Percentiles rank a stretch among this genome's conserved stretches.
These are phyloP conservation scores for Stevia rebaudiana DNA, from an alignment of 140 eudicot genomes.

Conservation along the genomic window DNA sequence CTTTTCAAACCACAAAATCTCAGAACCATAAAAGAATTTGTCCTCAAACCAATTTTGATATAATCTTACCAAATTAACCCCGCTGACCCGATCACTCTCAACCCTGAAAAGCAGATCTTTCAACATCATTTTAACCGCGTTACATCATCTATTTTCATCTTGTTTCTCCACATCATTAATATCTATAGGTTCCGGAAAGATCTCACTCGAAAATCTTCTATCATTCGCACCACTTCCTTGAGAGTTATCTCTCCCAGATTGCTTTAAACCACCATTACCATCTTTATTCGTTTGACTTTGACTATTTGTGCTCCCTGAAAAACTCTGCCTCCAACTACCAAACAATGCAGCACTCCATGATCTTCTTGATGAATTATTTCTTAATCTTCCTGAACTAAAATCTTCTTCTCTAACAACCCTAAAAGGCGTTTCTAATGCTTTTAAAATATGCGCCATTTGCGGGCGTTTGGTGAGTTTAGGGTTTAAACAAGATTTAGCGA, in stretches of 20 bases:
- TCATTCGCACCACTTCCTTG: conserved; percentile 58
- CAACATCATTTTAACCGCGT: neutral
- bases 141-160: conserved; percentile 28
- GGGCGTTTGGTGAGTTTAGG: conserved; percentile 75
- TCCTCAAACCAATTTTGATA: conserved; percentile 12
- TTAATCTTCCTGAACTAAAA: conserved; percentile 57
- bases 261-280: conserved; percentile 28
- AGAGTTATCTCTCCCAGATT: conserved; percentile 42
- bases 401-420: conserved; percentile 73
- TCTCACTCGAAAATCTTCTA: conserved; percentile 50
- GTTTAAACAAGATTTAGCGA: conserved; percentile 75
- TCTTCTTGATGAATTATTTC: conserved; percentile 57
- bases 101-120: neutral
- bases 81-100: neutral
- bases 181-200: conserved; percentile 53
- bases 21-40: conserved; percentile 23
- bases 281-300: conserved; percentile 35
- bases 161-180: conserved; percentile 36
- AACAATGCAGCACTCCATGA: conserved; percentile 73
- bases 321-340: conserved; percentile 81
- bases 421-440: conserved; percentile 83
- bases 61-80: neutral
- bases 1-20: conserved; percentile 29
- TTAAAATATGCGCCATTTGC: conserved; percentile 61
- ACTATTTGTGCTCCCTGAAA: conserved; percentile 44